Conservation (phyloP, 352 stramenopile genomes). For the Blastocystis sp. region DNA sequence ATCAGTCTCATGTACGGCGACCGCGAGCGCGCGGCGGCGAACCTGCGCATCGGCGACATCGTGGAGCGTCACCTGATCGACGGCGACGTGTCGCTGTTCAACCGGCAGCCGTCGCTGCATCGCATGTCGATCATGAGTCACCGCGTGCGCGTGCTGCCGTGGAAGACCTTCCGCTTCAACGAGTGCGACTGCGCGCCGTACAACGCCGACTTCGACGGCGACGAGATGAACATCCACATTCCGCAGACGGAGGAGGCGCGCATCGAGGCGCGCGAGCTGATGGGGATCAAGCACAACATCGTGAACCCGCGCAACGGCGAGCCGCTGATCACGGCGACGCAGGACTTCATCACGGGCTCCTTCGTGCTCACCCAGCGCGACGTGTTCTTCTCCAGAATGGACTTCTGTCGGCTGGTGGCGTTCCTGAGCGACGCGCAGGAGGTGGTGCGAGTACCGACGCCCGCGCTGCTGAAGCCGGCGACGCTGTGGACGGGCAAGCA, state of each 20-base stretch:
- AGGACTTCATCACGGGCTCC: conserved; percentile 98
- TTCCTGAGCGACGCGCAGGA: conserved; percentile 94
- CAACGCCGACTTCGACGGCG: conserved; percentile 98
- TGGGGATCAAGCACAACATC: conserved; percentile 96
- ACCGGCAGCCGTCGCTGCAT: conserved; percentile 98
- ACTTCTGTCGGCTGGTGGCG: conserved; percentile 91
- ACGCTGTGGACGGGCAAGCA: conserved; percentile 98
- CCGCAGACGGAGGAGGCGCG: conserved; percentile 98
- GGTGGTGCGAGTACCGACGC: conserved; percentile 87
- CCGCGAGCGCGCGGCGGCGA: conserved; percentile 87
- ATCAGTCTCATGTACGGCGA: conserved; percentile 89
- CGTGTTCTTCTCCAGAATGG: conserved; percentile 94
- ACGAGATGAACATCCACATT: conserved; percentile 99
- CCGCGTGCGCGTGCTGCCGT: conserved; percentile 83
- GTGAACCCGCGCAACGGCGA: conserved; percentile 96
- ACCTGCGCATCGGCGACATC: conserved; percentile 94
- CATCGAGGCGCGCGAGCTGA: conserved; percentile 92
- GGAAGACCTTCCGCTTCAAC: conserved; percentile 99
- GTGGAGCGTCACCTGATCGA: conserved; percentile 99
- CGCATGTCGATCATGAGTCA: conserved; percentile 99
- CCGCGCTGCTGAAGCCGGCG: conserved; percentile 85
- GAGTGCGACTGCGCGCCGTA: conserved; percentile 98
- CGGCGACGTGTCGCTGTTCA: conserved; percentile 98
- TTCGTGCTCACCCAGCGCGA: conserved; percentile 98
- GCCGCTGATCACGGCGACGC: conserved; percentile 93